Evolutionary conservation across 2,329 filamentous ascomycete genomes (phyloP).

Genomic region (Alternaria brassicicola): DNA sequence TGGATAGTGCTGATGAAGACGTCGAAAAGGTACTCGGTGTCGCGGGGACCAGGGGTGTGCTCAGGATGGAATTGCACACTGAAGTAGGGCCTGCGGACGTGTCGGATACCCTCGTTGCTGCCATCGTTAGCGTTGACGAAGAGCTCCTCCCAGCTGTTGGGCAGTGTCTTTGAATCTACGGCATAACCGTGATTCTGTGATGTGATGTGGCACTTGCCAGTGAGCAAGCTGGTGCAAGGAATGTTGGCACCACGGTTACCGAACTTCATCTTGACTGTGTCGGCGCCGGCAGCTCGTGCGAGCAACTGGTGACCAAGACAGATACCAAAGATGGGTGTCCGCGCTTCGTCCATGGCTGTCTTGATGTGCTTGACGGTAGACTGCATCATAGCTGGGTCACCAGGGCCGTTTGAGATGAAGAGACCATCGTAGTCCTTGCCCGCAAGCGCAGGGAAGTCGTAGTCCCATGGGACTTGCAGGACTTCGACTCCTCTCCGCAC

Average conservation of each 20-base stretch:
- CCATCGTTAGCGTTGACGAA: slow-evolving; percentile 98
- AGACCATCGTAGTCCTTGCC: slow-evolving; percentile 91
- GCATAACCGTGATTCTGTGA: slow-evolving; percentile 98
- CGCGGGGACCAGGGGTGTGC: slow-evolving; percentile 90
- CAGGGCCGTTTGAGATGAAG: slow-evolving; percentile 97
- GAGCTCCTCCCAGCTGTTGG: slow-evolving; percentile 84
- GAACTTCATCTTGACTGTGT: slow-evolving; percentile 96
- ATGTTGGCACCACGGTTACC: slow-evolving; percentile 99
- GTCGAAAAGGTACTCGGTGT: slow-evolving; percentile 96
- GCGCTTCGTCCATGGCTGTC: slow-evolving; percentile 75
- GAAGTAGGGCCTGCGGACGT: slow-evolving; percentile 85
- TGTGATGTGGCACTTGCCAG: slow-evolving; percentile 97
- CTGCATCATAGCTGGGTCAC: slow-evolving; percentile 87
- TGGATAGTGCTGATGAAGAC: slow-evolving; percentile 89
- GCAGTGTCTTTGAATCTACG: slow-evolving; percentile 79
- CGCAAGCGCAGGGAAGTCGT: slow-evolving; percentile 79
- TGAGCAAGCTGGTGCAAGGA: slow-evolving; percentile 93
- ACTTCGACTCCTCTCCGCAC: slow-evolving; percentile 91
- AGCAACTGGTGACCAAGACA: slow-evolving; percentile 94
- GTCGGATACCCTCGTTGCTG: slow-evolving; percentile 97
- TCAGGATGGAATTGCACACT: slow-evolving; percentile 99
- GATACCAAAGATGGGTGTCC: slow-evolving; percentile 92
- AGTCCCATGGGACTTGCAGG: slow-evolving; percentile 93
- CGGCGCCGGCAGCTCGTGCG: slow-evolving; percentile 83
- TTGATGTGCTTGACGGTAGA: slow-evolving; percentile 80